Percentiles rank a stretch among this genome's conserved stretches.
phyloP scores from a whole-genome alignment of 768 basidiomycete genomes.

The Xanthoconium stramineum region DNA sequence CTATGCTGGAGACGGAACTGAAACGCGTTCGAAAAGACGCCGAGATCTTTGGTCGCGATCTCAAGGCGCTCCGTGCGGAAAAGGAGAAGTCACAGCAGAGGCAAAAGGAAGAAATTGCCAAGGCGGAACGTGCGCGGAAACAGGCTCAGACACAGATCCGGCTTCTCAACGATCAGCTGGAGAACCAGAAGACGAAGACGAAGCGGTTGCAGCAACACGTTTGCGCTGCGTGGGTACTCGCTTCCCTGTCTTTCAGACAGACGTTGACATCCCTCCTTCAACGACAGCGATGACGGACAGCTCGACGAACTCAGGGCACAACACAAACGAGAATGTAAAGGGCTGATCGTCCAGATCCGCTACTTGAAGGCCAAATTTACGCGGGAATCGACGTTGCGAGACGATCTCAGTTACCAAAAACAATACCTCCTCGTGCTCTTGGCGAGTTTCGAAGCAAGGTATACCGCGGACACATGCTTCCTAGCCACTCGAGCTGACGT shows the following conservation, averaged over 20 bases:
- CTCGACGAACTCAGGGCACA: conserved; percentile 54
- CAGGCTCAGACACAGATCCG: conserved; percentile 66
- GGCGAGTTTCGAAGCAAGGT: conserved; percentile 69
- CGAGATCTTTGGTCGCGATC: conserved; percentile 72
- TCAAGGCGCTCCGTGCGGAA: conserved; percentile 63
- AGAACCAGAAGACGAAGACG: conserved; percentile 42
- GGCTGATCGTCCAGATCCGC: conserved; percentile 83
- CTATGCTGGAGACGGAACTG: conserved; percentile 68
- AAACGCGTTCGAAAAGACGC: conserved; percentile 73
- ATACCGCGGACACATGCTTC: background rate
- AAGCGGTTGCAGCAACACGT: conserved; percentile 50
- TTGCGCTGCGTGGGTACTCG: conserved; percentile 52
- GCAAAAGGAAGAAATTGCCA: conserved; percentile 53
- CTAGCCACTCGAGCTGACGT: conserved; percentile 1
- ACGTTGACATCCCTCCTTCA: background rate
- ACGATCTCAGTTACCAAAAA: conserved; percentile 82
- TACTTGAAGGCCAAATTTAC: conserved; percentile 92
- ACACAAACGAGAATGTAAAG: conserved; percentile 87
- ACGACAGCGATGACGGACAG: conserved; percentile 53
- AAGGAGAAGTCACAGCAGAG: conserved; percentile 59
- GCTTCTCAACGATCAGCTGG: conserved; percentile 63
- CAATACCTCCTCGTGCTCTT: conserved; percentile 78
- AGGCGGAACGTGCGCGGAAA: conserved; percentile 61
- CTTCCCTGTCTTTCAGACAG: background rate
- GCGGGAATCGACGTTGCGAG: conserved; percentile 78